Percentiles rank a stretch among this genome's conserved stretches.
Conservation (phyloP, 202 grass and related monocot genomes). For the Setaria italica region DNA sequence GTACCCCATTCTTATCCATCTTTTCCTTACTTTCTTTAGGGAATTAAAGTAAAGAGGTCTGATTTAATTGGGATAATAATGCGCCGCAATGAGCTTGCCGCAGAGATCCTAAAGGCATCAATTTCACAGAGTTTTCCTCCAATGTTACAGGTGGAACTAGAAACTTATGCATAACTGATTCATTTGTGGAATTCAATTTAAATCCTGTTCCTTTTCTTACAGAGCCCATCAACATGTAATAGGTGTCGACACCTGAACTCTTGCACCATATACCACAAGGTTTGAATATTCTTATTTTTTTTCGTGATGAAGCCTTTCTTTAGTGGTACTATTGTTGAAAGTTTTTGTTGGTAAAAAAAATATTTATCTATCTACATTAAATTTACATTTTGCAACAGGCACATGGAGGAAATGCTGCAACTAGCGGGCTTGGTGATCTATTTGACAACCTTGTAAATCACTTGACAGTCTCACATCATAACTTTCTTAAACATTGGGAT, state of each 20-base stretch:
- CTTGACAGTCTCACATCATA: conserved; percentile 64
- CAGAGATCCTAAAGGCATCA: conserved; percentile 89
- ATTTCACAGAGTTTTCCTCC: conserved; percentile 72
- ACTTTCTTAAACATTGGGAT: conserved; percentile 95
- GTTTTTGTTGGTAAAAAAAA: not conserved
- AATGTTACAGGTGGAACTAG: conserved; percentile 76
- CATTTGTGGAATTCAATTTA: conserved; percentile 39
- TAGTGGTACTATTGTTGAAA: conserved; percentile 23
- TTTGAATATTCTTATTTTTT: conserved; percentile 41
- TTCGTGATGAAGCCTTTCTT: conserved; percentile 6
- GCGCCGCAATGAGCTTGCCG: conserved; percentile 92
- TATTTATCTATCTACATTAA: conserved; percentile 13
- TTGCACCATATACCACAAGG: conserved; percentile 93
- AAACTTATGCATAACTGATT: conserved; percentile 38
- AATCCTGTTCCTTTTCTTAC: conserved; percentile 36
- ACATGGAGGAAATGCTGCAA: conserved; percentile 76
- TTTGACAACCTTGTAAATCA: conserved; percentile 89
- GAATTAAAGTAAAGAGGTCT: conserved; percentile 84
- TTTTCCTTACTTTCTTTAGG: conserved; percentile 58
- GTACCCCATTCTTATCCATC: conserved; percentile 35
- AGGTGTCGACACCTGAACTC: conserved; percentile 76
- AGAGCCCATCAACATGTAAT: conserved; percentile 81
- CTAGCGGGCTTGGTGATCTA: conserved; percentile 80
- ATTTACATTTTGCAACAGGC: conserved; percentile 57
- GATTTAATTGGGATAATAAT: conserved; percentile 91